A percentile compares a stretch with the other conserved stretches of the same genome.
phyloP scores from a whole-genome alignment of 768 basidiomycete genomes.

The Tylopilus balloui region DNA sequence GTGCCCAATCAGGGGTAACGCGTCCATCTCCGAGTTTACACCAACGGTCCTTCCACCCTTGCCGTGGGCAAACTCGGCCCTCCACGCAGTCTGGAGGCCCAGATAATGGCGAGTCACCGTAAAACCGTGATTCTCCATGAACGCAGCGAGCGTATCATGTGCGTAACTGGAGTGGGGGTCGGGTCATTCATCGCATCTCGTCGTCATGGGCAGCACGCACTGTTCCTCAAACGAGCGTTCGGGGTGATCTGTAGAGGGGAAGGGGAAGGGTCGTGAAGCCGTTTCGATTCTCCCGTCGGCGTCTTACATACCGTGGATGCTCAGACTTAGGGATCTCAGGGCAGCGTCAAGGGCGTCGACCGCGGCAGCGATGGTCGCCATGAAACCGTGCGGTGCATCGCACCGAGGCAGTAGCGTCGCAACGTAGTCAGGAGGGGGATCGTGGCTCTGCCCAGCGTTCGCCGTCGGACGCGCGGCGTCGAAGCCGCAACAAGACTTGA shows the following conservation, averaged over 20 bases:
- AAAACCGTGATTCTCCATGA: conserved; percentile 67
- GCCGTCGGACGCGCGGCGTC: conserved; percentile 30
- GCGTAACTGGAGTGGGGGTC: conserved; percentile 50
- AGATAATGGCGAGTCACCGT: conserved; percentile 66
- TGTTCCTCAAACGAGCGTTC: conserved; percentile 63
- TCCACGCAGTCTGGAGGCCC: conserved; percentile 72
- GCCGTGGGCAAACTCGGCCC: conserved; percentile 62
- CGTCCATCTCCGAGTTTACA: conserved; percentile 75
- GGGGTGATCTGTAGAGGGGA: conserved; percentile 59
- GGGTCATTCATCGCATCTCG: conserved; percentile 4
- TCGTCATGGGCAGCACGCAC: conserved; percentile 34
- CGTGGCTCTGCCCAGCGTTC: conserved; percentile 20
- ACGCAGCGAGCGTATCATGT: conserved; percentile 64
- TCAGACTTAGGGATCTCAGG: conserved; percentile 60
- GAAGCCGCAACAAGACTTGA: conserved; percentile 43
- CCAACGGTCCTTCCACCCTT: conserved; percentile 62
- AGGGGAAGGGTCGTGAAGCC: no score
- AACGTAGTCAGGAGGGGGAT: conserved; percentile 41
- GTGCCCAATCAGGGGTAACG: conserved; percentile 49
- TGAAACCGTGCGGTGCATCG: conserved; percentile 33
- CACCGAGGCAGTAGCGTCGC: conserved; percentile 12
- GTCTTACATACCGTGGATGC: conserved; percentile 60
- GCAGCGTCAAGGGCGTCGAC: conserved; percentile 49
- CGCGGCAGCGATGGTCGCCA: conserved; percentile 48
- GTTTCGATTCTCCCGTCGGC: neutral